These are phyloP conservation scores for Sphaerulina populicola DNA, from an alignment of 2,329 filamentous ascomycete species.

Conservation along the genomic window DNA sequence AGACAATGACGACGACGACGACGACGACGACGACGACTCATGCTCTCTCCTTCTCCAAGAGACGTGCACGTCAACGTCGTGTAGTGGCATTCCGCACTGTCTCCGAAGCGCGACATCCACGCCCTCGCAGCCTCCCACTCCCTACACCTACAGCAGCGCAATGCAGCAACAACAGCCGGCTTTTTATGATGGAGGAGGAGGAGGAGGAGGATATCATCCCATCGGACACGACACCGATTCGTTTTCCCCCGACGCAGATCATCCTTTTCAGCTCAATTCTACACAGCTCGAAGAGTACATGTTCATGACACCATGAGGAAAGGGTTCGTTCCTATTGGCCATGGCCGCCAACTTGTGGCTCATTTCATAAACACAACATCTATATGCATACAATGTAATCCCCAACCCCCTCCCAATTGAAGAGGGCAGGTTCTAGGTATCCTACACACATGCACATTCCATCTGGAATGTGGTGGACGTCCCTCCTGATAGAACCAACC, in stretches of 20 bases:
- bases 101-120: slow-evolving; percentile 16
- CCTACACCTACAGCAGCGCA: slow-evolving; percentile 13
- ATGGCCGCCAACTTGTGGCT: neutral
- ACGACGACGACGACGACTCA: neutral
- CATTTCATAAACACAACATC: neutral
- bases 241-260: slow-evolving; percentile 17
- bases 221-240: slow-evolving; percentile 14
- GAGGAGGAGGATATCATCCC: slow-evolving; percentile 16
- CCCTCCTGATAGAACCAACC: neutral
- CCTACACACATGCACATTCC: neutral
- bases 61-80: slow-evolving; percentile 11
- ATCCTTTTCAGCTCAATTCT: slow-evolving; percentile 19
- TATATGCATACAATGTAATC: neutral
- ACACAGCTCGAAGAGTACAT: slow-evolving; percentile 18
- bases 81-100: slow-evolving; percentile 14
- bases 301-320: slow-evolving; percentile 16
- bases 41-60: slow-evolving; percentile 5
- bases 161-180: slow-evolving; percentile 3
- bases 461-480: neutral
- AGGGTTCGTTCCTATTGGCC: no score
- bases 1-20: neutral
- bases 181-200: slow-evolving; percentile 11
- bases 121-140: slow-evolving; percentile 19
- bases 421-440: neutral
- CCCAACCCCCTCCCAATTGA: neutral